Evolutionary conservation across 192 early-diverging fungal genomes (phyloP).

Genomic region (Coemansia sp.): DNA sequence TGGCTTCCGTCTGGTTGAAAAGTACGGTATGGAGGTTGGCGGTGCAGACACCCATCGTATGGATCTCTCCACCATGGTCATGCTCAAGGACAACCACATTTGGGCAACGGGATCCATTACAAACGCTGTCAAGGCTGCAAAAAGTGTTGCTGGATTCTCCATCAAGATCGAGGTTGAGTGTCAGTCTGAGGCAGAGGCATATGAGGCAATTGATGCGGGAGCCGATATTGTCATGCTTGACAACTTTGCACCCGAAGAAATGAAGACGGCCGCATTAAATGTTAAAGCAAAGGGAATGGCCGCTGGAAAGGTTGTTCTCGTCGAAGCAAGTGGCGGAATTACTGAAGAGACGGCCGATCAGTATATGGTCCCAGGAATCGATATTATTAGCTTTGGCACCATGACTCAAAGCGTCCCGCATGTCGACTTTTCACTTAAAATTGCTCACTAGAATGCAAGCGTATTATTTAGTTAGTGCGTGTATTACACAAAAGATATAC

Average conservation of each 20-base stretch:
- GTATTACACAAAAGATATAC: too few species aligned
- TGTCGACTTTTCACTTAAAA: conserved; percentile 97
- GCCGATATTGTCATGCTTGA: conserved; percentile 99
- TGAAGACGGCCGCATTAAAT: conserved; percentile 64
- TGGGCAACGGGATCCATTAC: conserved; percentile 94
- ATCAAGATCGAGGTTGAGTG: conserved; percentile 98
- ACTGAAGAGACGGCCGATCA: conserved; percentile 76
- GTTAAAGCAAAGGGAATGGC: conserved; percentile 75
- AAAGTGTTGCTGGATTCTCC: conserved; percentile 82
- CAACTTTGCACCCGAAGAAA: conserved; percentile 75
- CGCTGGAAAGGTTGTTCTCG: conserved; percentile 59
- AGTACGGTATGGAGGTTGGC: conserved; percentile 96
- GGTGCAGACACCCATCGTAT: conserved; percentile 96
- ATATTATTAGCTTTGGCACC: conserved; percentile 90
- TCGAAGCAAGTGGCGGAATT: conserved; percentile 96
- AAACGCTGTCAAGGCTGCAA: conserved; percentile 78
- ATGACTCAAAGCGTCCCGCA: conserved; percentile 93
- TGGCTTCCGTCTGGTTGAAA: conserved; percentile 95
- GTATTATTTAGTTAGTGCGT: not conserved
- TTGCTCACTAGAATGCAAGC: conserved; percentile 31
- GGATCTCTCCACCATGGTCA: conserved; percentile 96
- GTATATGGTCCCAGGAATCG: conserved; percentile 82
- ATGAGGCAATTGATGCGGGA: conserved; percentile 93
- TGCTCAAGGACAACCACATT: conserved; percentile 99
- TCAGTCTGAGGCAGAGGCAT: conserved; percentile 83